Evolutionary conservation across 2,329 filamentous ascomycete species (phyloP).

Genomic region (Claviceps pusilla): DNA sequence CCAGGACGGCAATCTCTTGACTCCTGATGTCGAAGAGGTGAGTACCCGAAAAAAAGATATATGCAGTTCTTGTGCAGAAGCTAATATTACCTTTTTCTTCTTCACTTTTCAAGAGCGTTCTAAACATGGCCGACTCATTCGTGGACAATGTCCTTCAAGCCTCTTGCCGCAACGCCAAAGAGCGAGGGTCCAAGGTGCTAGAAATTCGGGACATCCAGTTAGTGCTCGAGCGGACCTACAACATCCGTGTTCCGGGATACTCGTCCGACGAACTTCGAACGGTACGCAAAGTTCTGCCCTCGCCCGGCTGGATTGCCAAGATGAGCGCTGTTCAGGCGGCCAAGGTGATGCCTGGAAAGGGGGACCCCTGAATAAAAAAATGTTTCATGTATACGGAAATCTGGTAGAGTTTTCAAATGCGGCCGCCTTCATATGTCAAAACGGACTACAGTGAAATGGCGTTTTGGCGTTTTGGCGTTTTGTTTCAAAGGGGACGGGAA

Average conservation of each 20-base stretch:
- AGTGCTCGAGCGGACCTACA: constrained; percentile 70
- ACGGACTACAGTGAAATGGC: neutral
- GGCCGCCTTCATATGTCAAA: neutral
- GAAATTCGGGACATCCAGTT: constrained; percentile 80
- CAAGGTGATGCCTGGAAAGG: constrained; percentile 58
- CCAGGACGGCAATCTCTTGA: constrained; percentile 62
- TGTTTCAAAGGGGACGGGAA: neutral
- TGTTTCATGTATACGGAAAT: neutral
- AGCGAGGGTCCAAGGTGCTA: constrained; percentile 76
- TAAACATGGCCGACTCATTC: constrained; percentile 84
- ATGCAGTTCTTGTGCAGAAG: constrained; percentile 1
- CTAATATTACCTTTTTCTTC: constrained; percentile 5
- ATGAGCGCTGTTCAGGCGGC: constrained; percentile 93
- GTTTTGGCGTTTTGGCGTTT: neutral
- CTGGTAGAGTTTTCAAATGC: neutral
- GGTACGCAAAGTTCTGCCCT: constrained; percentile 82
- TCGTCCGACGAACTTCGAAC: constrained; percentile 87
- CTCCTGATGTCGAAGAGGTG: constrained; percentile 93
- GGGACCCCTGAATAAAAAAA: constrained; percentile 20
- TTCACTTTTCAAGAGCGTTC: constrained; percentile 52
- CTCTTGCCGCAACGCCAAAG: constrained; percentile 83
- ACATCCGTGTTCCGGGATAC: constrained; percentile 86
- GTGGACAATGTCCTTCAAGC: constrained; percentile 79
- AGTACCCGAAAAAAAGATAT: constrained; percentile 13
- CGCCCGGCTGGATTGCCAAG: constrained; percentile 82